Base-by-base conservation (phyloP, 2,329 filamentous ascomycete species). In the Pseudomassariella vexata region DNA sequence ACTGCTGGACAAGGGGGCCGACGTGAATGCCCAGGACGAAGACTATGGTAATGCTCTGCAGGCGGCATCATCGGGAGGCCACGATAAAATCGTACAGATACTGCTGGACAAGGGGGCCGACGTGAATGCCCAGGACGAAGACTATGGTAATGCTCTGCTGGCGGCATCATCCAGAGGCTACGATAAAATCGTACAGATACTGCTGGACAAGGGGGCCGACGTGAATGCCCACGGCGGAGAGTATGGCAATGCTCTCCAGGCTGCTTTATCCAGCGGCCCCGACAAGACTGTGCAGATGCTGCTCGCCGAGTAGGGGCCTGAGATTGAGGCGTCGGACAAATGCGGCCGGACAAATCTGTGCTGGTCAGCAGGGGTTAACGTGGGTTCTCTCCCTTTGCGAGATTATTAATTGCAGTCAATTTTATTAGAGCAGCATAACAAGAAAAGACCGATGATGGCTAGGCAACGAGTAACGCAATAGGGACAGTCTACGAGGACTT, bases 1-100 rank as follows among this genome's bases (percentile, higher is more conserved):
- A 9, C 24, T 37, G 26, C 21, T 33, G 8, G 12, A 34, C 19
- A 33, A 28, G 30, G 41, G 39, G 35, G 43, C 32, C 40, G 36
- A 41, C 39, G 43, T 39, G 35, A 42, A 42, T 35, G 30, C 20
- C 5, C 30, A 26, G 11, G 30, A 24, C 31, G 24, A 24, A 26
- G 2, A 17, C 9, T 33, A 27, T 19, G 31, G 24, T 6, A 33
- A 17, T 5, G 29, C 21, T 22, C 21, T 31, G 9, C 7, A 17
- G 9, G 28, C 28, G 17, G 28, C 28, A 12, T 5, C 28, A 22
- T 15, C 9, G 2, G 9, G n/a, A 5, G 28, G 19, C 28, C 28
- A 30, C 11, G 16, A 30, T 15, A 20, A 30, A 9, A 22, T 30
- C 12, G 19, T 30, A 12, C 9, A 23, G 10, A 3, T 24, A 9